phyloP scores from a whole-genome alignment of 306 rosid genomes.

The Vigna mungo region DNA sequence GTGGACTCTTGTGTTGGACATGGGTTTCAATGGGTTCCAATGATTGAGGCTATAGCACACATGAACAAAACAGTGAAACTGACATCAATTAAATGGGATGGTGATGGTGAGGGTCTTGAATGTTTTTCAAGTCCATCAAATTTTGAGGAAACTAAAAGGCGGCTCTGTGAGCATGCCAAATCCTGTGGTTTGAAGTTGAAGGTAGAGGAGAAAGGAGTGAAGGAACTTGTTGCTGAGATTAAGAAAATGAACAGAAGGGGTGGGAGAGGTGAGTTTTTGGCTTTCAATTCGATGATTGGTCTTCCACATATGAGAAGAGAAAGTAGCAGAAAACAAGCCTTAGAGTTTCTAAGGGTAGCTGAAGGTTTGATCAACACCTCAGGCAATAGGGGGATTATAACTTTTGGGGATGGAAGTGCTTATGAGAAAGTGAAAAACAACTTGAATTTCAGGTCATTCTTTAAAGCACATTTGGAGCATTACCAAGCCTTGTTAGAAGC shows the following conservation, averaged over 20 bases:
- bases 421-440: slow-evolving; percentile 45
- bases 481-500: slow-evolving; percentile 67
- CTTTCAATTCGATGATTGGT: slow-evolving; percentile 60
- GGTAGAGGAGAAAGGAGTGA: slow-evolving; percentile 57
- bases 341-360: slow-evolving; percentile 56
- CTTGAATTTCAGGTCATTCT: slow-evolving; percentile 59
- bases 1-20: slow-evolving; percentile 60
- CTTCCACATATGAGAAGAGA: slow-evolving; percentile 63
- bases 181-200: slow-evolving; percentile 56
- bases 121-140: slow-evolving; percentile 39
- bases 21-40: slow-evolving; percentile 62
- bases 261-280: slow-evolving; percentile 52
- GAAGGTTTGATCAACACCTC: slow-evolving; percentile 53
- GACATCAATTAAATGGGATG: slow-evolving; percentile 58
- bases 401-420: slow-evolving; percentile 64
- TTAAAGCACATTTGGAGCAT: slow-evolving; percentile 55
- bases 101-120: slow-evolving; percentile 46
- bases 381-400: slow-evolving; percentile 51
- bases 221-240: slow-evolving; percentile 56
- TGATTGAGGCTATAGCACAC: slow-evolving; percentile 53
- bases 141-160: slow-evolving; percentile 54
- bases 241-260: slow-evolving; percentile 52
- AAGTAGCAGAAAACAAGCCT: slow-evolving; percentile 50
- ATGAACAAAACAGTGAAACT: slow-evolving; percentile 52
- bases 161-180: slow-evolving; percentile 54